These are phyloP conservation scores for Acmispon strigosus DNA, from an alignment of 306 rosid species.

Conservation along the genomic window DNA sequence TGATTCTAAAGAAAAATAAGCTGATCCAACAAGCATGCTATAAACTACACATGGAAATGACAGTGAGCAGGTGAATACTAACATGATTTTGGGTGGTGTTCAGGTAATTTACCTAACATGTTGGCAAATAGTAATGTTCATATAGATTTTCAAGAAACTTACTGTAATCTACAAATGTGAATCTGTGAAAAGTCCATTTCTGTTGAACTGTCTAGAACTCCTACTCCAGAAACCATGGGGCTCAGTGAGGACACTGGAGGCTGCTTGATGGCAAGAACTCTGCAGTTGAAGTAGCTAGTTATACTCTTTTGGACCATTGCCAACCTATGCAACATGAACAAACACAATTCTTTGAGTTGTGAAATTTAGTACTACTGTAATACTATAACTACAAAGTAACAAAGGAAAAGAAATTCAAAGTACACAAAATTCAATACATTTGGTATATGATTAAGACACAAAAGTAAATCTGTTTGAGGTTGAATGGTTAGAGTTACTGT, in stretches of 20 bases:
- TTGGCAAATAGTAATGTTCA: background rate
- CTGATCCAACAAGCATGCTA: no score
- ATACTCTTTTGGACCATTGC: slow-evolving; percentile 45
- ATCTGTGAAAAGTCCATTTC: slow-evolving; percentile 71
- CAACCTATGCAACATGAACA: slow-evolving; percentile 42
- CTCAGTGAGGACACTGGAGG: slow-evolving; percentile 20
- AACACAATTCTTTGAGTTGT: slow-evolving; percentile 25
- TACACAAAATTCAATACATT: slow-evolving; percentile 1
- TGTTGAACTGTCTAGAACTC: slow-evolving; percentile 33
- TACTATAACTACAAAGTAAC: background rate
- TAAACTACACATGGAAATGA: background rate
- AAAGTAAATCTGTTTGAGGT: background rate
- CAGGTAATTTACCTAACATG: background rate
- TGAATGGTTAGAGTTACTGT: background rate
- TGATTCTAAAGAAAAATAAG: no score
- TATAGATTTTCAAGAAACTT: slow-evolving; percentile 4
- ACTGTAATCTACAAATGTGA: slow-evolving; percentile 44
- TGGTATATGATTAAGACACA: slow-evolving; percentile 12
- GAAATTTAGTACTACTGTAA: background rate
- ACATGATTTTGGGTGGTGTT: background rate
- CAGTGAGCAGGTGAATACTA: background rate
- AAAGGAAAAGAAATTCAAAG: background rate
- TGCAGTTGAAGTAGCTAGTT: slow-evolving; percentile 54
- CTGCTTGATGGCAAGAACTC: slow-evolving; percentile 65
- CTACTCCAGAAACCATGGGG: slow-evolving; percentile 13